Evolutionary conservation across 164 flowering plant genomes (phyloP).

Genomic region (Vitis vinifera): ASM3070453v1 NC_081811.1:22343001-22343500

Average conservation of each 20-base stretch:
- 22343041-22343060: constrained; percentile 66
- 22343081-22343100: constrained; percentile 14
- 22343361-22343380: too few relatives aligned
- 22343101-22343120: constrained; percentile 29
- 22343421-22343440: too few relatives aligned
- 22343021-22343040: constrained; percentile 78
- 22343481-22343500: too few relatives aligned
- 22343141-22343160: constrained; percentile 28
- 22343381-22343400: too few relatives aligned
- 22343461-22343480: too few relatives aligned
- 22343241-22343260: constrained; percentile 83
- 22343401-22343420: too few relatives aligned
- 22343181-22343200: constrained; percentile 35
- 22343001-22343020: constrained; percentile 88
- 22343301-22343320: constrained; percentile 4
- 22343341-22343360: background rate
- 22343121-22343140: constrained; percentile 8
- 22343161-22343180: constrained; percentile 13
- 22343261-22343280: constrained; percentile 80
- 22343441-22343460: too few relatives aligned
- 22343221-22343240: constrained; percentile 71
- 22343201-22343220: constrained; percentile 42
- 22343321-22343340: background rate
- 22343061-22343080: constrained; percentile 36
- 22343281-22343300: constrained; percentile 94